Evolutionary conservation across 768 basidiomycete species (phyloP), one percentile per base, ranked within the genome.

Genomic region (Cantharellus cinnabarinus): DNA sequence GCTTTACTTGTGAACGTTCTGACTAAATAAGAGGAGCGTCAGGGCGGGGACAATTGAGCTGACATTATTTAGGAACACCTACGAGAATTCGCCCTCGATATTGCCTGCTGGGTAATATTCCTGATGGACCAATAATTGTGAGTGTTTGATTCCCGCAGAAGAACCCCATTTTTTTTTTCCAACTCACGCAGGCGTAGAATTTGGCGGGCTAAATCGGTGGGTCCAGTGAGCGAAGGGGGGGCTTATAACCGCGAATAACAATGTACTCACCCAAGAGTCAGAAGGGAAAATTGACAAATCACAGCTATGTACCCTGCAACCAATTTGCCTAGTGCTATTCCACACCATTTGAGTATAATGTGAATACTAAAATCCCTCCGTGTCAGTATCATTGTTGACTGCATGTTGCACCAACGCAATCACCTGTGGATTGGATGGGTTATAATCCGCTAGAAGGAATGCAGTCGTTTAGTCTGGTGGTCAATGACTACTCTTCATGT

Each of bases 331-430:
- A 34, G 78, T 75, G 3, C 68, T 72, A 68, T 85, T 85, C 83
- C 84, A 86, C 4, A 86, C 82, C 3, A 83, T 76, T 67, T 85
- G 83, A 4, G 84, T 85, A 65, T 81, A 86, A 67, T 86, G 84
- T 54, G 81, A 82, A 15, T 29, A 29, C 20, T 29, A 29, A 29
- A 29, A 29, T 29, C 20, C 20, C 20, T 29, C 20, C 20, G 20
- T 29, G 20, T 29, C 20, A 29, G 20, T 29, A 29, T 29, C 20
- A 29, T 29, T 29, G 20, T 29, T 29, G 20, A 29, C 20, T 29
- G 20, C 20, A 29, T 29, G 20, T 29, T 1, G 20, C 20, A 29
- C 20, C 20, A 29, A 29, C 20, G 20, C 20, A 29, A 29, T 29
- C 20, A 76, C 64, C 44, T 68, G 62, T 2, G 83, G 83, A 67